Percentiles rank a stretch among this genome's conserved stretches.
These are phyloP conservation scores for Lactifluus subvellereus DNA, from an alignment of 768 basidiomycete genomes.

Conservation along the genomic window DNA sequence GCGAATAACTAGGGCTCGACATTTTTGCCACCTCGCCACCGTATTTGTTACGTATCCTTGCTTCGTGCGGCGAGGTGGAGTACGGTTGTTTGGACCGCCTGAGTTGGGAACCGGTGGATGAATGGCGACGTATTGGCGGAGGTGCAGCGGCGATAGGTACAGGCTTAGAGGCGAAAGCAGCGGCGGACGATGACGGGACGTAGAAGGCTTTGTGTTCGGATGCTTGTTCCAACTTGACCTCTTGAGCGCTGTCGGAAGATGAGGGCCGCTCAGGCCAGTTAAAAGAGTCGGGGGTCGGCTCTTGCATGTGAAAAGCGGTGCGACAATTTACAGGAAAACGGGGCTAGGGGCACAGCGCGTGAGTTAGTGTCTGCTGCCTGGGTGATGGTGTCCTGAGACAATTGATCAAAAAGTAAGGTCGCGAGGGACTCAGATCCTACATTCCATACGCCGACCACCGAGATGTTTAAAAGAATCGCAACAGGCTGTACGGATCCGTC, in stretches of 20 bases:
- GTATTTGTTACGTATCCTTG: conserved; percentile 17
- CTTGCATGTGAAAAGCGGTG: conserved; percentile 30
- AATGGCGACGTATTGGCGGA: conserved; percentile 18
- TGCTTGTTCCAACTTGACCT: conserved; percentile 15
- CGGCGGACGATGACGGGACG: conserved; percentile 38
- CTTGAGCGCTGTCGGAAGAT: conserved; percentile 26
- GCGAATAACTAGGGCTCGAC: conserved; percentile 20
- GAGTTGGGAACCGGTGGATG: conserved; percentile 9
- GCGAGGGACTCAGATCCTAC: conserved; percentile 32
- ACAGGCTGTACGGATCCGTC: conserved; percentile 27
- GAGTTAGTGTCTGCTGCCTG: conserved; percentile 26
- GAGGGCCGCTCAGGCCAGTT: conserved; percentile 30
- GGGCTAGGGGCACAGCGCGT: conserved; percentile 16
- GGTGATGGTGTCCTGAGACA: conserved; percentile 27
- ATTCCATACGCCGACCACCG: conserved; percentile 20
- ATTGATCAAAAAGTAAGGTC: conserved; percentile 31
- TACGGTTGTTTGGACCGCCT: conserved; percentile 24
- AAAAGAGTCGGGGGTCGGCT: conserved; percentile 27
- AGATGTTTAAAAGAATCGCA: conserved; percentile 25
- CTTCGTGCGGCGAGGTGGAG: conserved; percentile 17
- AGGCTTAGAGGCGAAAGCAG: conserved; percentile 21
- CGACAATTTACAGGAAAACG: conserved; percentile 21
- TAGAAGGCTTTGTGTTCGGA: conserved; percentile 36
- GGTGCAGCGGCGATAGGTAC: conserved; percentile 9
- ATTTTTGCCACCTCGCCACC: conserved; percentile 15